A percentile compares a stretch with the other conserved stretches of the same genome.
Conservation (phyloP, 257 asterid genomes). For the Solanum sitiens region DNA sequence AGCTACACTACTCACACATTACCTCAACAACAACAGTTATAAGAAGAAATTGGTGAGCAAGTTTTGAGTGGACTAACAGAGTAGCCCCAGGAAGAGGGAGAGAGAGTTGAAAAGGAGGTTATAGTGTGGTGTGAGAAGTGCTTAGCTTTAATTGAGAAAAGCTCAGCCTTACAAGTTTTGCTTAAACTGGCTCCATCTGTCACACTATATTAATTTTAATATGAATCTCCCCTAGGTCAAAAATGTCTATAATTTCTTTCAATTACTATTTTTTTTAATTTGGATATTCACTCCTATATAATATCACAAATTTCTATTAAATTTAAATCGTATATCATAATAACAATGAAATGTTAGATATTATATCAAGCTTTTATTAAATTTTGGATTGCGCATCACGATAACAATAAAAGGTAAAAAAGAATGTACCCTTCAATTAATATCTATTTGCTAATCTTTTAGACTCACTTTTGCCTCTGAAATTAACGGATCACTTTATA, state of each 20-base stretch:
- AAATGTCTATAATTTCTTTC: not conserved
- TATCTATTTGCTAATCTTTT: too few relatives aligned
- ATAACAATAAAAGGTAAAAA: too few relatives aligned
- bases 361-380: too few relatives aligned
- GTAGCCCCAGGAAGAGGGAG: not conserved
- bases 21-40: not conserved
- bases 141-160: slow-evolving; percentile 8
- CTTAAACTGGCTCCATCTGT: not conserved
- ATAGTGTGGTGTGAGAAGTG: not conserved
- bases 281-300: too few relatives aligned
- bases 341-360: too few relatives aligned
- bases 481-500: too few relatives aligned
- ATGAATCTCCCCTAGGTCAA: not conserved
- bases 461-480: too few relatives aligned
- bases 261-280: too few relatives aligned
- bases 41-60: not conserved
- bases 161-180: not conserved
- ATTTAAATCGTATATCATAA: too few relatives aligned
- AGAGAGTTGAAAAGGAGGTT: not conserved
- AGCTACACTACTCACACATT: not conserved
- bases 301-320: too few relatives aligned
- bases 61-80: not conserved
- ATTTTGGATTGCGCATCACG: too few relatives aligned
- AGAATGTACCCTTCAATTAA: too few relatives aligned
- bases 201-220: not conserved